Conservation (phyloP, 495 filamentous ascomycete genomes). For the Aspergillus baeticus region DNA sequence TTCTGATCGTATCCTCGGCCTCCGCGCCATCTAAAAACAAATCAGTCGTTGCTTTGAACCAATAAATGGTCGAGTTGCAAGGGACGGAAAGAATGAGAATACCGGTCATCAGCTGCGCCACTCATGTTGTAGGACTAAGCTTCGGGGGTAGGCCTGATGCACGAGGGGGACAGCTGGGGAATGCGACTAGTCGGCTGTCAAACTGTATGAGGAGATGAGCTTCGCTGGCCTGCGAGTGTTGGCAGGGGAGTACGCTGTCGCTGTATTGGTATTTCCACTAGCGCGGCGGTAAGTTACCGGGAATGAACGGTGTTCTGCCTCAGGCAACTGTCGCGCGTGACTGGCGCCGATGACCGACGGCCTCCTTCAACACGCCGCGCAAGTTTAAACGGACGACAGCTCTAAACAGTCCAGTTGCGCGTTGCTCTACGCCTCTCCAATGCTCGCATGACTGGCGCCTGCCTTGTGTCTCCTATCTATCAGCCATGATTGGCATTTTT, state of each 20-base stretch:
- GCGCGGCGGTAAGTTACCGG: not conserved
- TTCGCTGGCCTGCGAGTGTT: not conserved
- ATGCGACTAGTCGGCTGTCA: slow-evolving; percentile 9
- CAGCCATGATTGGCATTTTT: slow-evolving; percentile 17
- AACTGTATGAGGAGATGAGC: not conserved
- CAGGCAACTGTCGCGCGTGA: slow-evolving; percentile 2
- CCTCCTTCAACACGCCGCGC: slow-evolving; percentile 8
- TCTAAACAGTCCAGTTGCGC: not conserved
- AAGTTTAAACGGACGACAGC: not conserved
- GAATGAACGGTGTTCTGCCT: not conserved
- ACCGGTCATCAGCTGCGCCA: slow-evolving; percentile 12
- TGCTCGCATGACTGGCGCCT: not conserved
- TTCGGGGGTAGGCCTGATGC: slow-evolving; percentile 1
- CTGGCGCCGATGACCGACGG: not conserved
- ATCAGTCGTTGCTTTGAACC: not conserved
- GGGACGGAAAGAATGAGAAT: not conserved
- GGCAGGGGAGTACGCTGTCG: not conserved
- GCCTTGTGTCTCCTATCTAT: not conserved
- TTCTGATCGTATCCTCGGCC: slow-evolving; percentile 34
- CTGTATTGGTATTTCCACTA: not conserved
- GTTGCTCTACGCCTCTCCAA: not conserved
- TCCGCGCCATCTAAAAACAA: slow-evolving; percentile 39
- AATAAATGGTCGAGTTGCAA: not conserved
- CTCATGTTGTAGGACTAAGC: slow-evolving; percentile 15
- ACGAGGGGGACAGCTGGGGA: slow-evolving; percentile 5